A percentile compares a stretch with the other conserved stretches of the same genome.
These are phyloP conservation scores for Dactylellina parvicollis DNA, from an alignment of 2,329 filamentous ascomycete species.

Conservation along the genomic window DNA sequence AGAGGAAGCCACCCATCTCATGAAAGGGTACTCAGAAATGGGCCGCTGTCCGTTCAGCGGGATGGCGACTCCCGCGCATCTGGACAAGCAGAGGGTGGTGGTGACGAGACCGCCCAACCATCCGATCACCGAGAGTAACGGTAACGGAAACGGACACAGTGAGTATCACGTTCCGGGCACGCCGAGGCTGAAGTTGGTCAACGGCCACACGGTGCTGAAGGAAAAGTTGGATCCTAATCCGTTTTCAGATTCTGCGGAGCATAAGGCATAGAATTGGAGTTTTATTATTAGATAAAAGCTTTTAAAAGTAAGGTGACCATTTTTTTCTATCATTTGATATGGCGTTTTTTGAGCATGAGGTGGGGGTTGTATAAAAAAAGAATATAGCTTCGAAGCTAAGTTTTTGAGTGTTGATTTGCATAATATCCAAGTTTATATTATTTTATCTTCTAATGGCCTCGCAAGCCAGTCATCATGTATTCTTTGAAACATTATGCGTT, in stretches of 20 bases:
- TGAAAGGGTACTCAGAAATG: constrained; percentile 41
- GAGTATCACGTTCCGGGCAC: constrained; percentile 50
- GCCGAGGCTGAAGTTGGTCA: constrained; percentile 44
- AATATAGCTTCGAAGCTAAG: no score
- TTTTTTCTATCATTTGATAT: constrained; percentile 24
- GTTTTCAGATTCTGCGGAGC: constrained; percentile 36
- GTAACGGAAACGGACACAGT: constrained; percentile 31
- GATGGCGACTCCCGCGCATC: constrained; percentile 54
- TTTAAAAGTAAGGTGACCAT: constrained; percentile 33
- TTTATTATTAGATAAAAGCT: constrained; percentile 12
- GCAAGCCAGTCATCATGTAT: no score
- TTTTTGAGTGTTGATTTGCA: no score
- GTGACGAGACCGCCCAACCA: background rate
- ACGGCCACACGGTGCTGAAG: constrained; percentile 48
- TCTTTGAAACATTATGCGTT: no score
- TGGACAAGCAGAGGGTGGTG: constrained; percentile 44
- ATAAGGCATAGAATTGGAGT: constrained; percentile 23
- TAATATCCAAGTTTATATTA: no score
- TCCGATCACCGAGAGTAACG: background rate
- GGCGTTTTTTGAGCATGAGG: constrained; percentile 18
- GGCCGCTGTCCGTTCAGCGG: constrained; percentile 56
- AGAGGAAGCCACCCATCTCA: constrained; percentile 52
- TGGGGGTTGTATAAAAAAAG: background rate
- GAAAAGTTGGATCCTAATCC: constrained; percentile 50
- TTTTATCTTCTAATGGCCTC: no score